Conservation (phyloP, 2,329 filamentous ascomycete genomes). For the Ascocoryne sarcoides region DNA sequence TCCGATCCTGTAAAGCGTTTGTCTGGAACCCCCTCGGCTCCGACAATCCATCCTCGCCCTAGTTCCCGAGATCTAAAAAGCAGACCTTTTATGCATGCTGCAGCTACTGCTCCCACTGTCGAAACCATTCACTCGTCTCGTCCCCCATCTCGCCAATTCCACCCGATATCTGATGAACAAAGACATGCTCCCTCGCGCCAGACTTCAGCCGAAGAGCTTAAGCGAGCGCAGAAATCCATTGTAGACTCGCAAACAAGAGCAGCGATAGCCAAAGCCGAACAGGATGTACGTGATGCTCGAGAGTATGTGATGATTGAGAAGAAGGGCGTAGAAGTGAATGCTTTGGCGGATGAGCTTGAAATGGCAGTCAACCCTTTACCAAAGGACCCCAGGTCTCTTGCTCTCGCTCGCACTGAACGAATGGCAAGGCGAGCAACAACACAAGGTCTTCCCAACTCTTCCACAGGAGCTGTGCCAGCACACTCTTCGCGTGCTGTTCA, state of each 20-base stretch:
- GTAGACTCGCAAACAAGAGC: slow-evolving; percentile 31
- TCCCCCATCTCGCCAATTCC: slow-evolving; percentile 17
- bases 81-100: slow-evolving; percentile 17
- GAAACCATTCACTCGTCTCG: slow-evolving; percentile 28
- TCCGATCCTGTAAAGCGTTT: slow-evolving; percentile 14
- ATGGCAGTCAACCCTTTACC: slow-evolving; percentile 65
- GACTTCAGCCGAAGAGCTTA: slow-evolving; percentile 24
- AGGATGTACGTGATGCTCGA: slow-evolving; percentile 75
- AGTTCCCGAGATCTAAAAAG: slow-evolving; percentile 14
- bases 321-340: slow-evolving; percentile 90
- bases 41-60: slow-evolving; percentile 8
- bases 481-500: slow-evolving; percentile 66
- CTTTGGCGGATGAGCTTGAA: slow-evolving; percentile 72
- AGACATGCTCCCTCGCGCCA: slow-evolving; percentile 12
- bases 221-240: slow-evolving; percentile 4
- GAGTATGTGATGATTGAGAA: slow-evolving; percentile 97
- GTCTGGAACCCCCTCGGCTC: slow-evolving; percentile 16
- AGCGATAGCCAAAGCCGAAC: slow-evolving; percentile 56
- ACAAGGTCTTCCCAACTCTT: slow-evolving; percentile 61
- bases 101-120: slow-evolving; percentile 23
- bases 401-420: slow-evolving; percentile 46
- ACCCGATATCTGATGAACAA: slow-evolving; percentile 8
- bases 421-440: slow-evolving; percentile 71
- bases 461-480: slow-evolving; percentile 59
- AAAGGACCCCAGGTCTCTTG: slow-evolving; percentile 34